Percentiles rank a stretch among this genome's conserved stretches.
These are phyloP conservation scores for Aplosporella prunicola DNA, from an alignment of 2,329 filamentous ascomycete species.

Conservation along the genomic window DNA sequence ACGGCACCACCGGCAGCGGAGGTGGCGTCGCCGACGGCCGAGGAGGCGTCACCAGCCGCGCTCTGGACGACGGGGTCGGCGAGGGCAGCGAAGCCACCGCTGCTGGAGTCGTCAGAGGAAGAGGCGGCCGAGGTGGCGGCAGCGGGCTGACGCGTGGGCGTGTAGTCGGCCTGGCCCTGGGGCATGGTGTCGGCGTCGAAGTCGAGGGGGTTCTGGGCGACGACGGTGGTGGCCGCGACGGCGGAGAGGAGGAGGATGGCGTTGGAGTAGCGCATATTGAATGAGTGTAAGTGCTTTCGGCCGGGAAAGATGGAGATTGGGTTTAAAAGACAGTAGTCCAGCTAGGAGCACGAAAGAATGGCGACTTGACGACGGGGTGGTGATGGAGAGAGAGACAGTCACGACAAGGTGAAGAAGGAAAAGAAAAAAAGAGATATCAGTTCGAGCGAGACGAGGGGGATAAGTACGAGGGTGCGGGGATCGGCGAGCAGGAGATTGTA, in stretches of 20 bases:
- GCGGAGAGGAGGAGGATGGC: constrained; percentile 10
- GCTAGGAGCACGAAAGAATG: too few species aligned
- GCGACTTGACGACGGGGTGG: too few species aligned
- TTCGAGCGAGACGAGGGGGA: too few species aligned
- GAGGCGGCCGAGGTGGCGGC: neutral
- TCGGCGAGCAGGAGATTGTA: too few species aligned
- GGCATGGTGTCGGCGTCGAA: constrained; percentile 12
- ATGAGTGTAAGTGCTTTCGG: too few species aligned
- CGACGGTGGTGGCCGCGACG: constrained; percentile 11
- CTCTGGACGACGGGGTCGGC: neutral
- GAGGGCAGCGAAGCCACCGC: neutral
- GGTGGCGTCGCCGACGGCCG: neutral
- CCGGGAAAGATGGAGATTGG: neutral
- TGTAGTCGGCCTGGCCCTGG: constrained; percentile 5
- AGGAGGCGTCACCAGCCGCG: constrained; percentile 3
- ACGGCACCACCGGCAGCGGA: constrained; percentile 1
- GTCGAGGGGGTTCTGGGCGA: constrained; percentile 7
- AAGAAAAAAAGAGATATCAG: too few species aligned
- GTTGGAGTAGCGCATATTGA: constrained; percentile 12
- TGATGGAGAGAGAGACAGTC: too few species aligned
- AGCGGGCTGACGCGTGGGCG: neutral
- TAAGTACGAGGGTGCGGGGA: too few species aligned
- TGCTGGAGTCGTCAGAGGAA: neutral
- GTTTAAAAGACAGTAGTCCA: too few species aligned
- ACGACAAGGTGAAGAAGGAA: too few species aligned